Evolutionary conservation across 306 rosid species (phyloP).

Genomic region (Malus asiatica): DNA sequence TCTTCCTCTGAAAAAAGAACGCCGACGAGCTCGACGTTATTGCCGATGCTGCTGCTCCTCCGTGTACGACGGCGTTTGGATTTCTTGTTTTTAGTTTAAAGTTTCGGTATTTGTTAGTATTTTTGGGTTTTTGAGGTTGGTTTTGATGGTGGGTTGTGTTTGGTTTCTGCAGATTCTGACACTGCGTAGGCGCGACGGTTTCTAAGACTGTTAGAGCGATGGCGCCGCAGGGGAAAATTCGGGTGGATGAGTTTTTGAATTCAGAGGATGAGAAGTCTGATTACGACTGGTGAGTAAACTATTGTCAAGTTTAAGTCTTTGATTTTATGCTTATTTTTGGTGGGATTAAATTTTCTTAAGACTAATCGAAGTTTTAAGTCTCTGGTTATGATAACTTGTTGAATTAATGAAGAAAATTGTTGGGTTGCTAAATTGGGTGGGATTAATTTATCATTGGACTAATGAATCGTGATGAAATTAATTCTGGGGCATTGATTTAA

Average conservation of each 20-base stretch:
- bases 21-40: too few relatives aligned
- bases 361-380: too few relatives aligned
- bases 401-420: too few relatives aligned
- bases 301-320: neutral
- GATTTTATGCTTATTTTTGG: too few relatives aligned
- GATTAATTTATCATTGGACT: too few relatives aligned
- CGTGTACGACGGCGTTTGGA: constrained; percentile 30
- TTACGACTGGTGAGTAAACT: constrained; percentile 60
- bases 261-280: constrained; percentile 93
- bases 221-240: constrained; percentile 41
- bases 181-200: constrained; percentile 27
- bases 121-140: neutral
- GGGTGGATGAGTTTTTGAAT: constrained; percentile 63
- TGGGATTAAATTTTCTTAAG: too few relatives aligned
- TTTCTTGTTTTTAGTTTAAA: neutral
- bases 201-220: constrained; percentile 29
- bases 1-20: too few relatives aligned
- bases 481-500: too few relatives aligned
- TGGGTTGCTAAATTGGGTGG: too few relatives aligned
- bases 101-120: neutral
- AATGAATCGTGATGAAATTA: too few relatives aligned
- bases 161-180: constrained; percentile 34
- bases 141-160: neutral
- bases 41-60: neutral
- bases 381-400: too few relatives aligned